These are phyloP conservation scores for Aegle marmelos DNA, from an alignment of 345 rosid species.

Conservation along the genomic window DNA sequence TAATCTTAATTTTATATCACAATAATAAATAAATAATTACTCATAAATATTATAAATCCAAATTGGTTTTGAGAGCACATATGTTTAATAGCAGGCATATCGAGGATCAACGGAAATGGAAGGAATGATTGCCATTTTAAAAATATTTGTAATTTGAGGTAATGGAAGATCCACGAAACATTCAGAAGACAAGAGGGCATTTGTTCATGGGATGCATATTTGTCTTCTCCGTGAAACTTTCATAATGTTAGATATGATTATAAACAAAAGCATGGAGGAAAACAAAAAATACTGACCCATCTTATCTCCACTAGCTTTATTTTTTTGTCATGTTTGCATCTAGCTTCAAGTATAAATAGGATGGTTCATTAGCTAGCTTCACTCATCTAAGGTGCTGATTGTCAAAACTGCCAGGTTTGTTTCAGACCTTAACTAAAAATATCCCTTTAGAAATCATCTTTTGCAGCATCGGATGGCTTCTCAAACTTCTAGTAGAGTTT, in stretches of 20 bases:
- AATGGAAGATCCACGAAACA: slow-evolving; percentile 14
- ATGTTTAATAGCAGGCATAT: too few species aligned
- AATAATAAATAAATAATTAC: too few species aligned
- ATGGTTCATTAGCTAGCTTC: not conserved
- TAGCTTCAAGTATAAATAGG: slow-evolving; percentile 19
- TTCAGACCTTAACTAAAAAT: not conserved
- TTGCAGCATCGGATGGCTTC: slow-evolving; percentile 14
- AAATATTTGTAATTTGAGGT: slow-evolving; percentile 3
- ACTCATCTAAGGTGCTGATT: not conserved
- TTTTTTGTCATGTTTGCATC: slow-evolving; percentile 1
- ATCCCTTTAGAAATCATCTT: not conserved
- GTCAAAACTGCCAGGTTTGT: not conserved
- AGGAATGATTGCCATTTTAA: not conserved
- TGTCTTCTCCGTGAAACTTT: slow-evolving; percentile 6
- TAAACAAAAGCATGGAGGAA: not conserved
- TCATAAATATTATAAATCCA: too few species aligned
- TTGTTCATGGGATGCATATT: not conserved
- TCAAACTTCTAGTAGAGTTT: not conserved
- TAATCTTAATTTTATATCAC: too few species aligned
- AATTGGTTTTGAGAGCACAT: too few species aligned
- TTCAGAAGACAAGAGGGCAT: not conserved
- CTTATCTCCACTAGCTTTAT: slow-evolving; percentile 1
- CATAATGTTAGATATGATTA: slow-evolving; percentile 3
- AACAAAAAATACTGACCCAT: slow-evolving; percentile 26
- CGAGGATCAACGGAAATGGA: not conserved